These are phyloP conservation scores for Cyberlindnera maclurae DNA, from an alignment of 805 yeast genomes.

Conservation along the genomic window DNA sequence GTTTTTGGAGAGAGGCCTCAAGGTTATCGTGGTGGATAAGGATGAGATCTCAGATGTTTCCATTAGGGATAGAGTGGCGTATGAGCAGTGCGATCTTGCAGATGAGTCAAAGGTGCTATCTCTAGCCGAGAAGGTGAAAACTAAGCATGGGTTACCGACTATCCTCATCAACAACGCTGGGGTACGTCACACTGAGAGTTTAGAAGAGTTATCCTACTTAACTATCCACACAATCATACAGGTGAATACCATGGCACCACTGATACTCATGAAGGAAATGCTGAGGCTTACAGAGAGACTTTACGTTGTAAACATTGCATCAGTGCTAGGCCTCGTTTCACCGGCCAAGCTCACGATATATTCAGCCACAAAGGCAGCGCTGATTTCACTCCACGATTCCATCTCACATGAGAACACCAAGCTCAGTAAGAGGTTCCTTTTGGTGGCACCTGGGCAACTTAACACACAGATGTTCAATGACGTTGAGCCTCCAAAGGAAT, in stretches of 20 bases:
- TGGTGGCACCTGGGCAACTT: constrained; percentile 82
- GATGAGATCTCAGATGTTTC: constrained; percentile 15
- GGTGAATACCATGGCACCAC: constrained; percentile 60
- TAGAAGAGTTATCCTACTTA: constrained; percentile 41
- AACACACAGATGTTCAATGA: constrained; percentile 70
- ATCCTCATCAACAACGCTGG: constrained; percentile 83
- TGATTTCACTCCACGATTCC: constrained; percentile 79
- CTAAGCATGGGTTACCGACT: constrained; percentile 47
- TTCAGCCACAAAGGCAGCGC: constrained; percentile 83
- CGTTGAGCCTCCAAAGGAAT: constrained; percentile 62
- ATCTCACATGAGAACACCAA: constrained; percentile 61
- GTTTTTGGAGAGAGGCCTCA: constrained; percentile 13
- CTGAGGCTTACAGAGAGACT: constrained; percentile 54
- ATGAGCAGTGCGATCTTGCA: constrained; percentile 63
- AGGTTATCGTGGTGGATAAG: constrained; percentile 23
- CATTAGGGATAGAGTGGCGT: constrained; percentile 28
- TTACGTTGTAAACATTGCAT: constrained; percentile 69
- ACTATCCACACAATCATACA: constrained; percentile 52
- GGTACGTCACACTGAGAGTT: constrained; percentile 43
- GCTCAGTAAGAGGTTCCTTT: constrained; percentile 57
- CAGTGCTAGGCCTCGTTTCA: constrained; percentile 71
- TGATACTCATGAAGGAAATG: constrained; percentile 58
- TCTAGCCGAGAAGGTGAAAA: constrained; percentile 33
- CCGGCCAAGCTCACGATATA: constrained; percentile 75
- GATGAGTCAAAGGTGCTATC: constrained; percentile 33